Evolutionary conservation across 805 yeast genomes (phyloP).

Genomic region (Yarrowia sp.): DNA sequence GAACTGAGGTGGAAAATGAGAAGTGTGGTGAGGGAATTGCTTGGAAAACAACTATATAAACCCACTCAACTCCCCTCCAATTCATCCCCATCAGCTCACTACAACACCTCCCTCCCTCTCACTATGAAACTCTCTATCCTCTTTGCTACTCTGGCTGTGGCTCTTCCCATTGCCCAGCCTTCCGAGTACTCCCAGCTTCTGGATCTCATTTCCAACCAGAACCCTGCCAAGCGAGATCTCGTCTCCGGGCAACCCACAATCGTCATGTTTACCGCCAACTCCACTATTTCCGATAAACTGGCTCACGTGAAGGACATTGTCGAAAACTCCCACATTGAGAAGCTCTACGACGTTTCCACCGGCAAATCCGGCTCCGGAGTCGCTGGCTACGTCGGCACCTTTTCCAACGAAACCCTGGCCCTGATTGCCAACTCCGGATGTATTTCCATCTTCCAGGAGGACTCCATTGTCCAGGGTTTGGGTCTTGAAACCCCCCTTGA

Average conservation of each 20-base stretch:
- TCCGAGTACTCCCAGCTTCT: constrained; percentile 31
- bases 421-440: constrained; percentile 59
- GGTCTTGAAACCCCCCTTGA: constrained; percentile 55
- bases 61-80: background rate
- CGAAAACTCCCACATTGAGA: constrained; percentile 10
- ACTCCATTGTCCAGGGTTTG: constrained; percentile 68
- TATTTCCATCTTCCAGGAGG: constrained; percentile 69
- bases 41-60: background rate
- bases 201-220: constrained; percentile 8
- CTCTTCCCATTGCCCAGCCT: constrained; percentile 6
- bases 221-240: constrained; percentile 4
- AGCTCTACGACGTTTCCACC: background rate
- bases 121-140: constrained; percentile 43
- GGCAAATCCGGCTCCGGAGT: constrained; percentile 47
- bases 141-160: constrained; percentile 13
- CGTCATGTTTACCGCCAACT: constrained; percentile 23
- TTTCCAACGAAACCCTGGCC: constrained; percentile 55
- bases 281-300: constrained; percentile 24
- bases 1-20: background rate
- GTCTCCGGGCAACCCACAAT: constrained; percentile 6
- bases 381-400: constrained; percentile 57
- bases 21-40: background rate
- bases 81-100: background rate
- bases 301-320: constrained; percentile 8
- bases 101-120: background rate